Evolutionary conservation across 2,329 filamentous ascomycete species (phyloP).

Genomic region (Diaporthe ilicicola): DNA sequence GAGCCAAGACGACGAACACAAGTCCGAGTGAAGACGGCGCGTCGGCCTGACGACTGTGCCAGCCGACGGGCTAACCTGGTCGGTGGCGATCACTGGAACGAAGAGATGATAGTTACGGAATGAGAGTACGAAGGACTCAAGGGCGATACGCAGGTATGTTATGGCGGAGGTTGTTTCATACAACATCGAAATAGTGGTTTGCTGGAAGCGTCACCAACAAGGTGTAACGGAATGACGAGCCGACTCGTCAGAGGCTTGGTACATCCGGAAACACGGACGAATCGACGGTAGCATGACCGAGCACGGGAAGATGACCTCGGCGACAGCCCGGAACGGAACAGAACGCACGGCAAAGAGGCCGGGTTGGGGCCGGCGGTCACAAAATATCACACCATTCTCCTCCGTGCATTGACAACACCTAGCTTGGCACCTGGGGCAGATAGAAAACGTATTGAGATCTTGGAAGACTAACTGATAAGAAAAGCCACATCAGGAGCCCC

Average conservation of each 20-base stretch:
- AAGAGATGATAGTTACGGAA: not conserved
- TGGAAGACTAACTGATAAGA: not conserved
- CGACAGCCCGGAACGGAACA: not conserved
- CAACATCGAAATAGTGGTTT: too few relatives aligned
- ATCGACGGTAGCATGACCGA: not conserved
- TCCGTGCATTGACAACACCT: not conserved
- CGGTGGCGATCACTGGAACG: too few relatives aligned
- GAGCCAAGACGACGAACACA: not conserved
- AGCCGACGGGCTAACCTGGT: not conserved
- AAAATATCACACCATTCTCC: constrained; percentile 1
- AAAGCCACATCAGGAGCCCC: not conserved
- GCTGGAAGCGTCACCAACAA: too few relatives aligned
- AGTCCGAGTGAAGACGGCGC: too few relatives aligned
- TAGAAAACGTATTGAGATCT: not conserved
- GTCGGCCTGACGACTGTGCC: too few relatives aligned
- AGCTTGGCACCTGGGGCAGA: not conserved
- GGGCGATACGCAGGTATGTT: not conserved
- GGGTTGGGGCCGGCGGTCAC: not conserved
- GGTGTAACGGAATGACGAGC: not conserved
- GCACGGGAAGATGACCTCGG: not conserved
- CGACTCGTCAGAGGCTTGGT: not conserved
- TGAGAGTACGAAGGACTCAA: too few relatives aligned
- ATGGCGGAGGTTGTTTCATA: not conserved
- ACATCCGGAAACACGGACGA: not conserved
- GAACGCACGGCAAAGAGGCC: not conserved